A percentile compares a stretch with the other conserved stretches of the same genome.
Evolutionary conservation across 805 yeast species (phyloP).

Genomic region (Cyberlindnera mississippiensis): DNA sequence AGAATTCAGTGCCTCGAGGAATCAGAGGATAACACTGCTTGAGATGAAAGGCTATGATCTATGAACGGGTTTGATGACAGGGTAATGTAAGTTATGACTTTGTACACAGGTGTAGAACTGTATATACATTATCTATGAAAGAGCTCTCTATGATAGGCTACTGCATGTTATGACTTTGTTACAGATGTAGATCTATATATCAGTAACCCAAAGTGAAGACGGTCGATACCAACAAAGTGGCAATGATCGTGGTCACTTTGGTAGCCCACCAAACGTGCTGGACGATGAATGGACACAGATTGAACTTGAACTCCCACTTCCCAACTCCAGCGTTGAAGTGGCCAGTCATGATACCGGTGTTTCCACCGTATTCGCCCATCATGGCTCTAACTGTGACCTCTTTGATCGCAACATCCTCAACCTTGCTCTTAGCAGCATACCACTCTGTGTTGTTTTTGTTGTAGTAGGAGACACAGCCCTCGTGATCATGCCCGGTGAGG

Average conservation of each 20-base stretch:
- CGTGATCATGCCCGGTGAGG: constrained; percentile 94
- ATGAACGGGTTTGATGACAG: too few relatives aligned
- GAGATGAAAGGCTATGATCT: constrained; percentile 8
- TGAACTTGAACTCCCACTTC: constrained; percentile 64
- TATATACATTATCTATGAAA: too few relatives aligned
- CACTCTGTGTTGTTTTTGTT: constrained; percentile 45
- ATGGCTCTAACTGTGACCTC: constrained; percentile 87
- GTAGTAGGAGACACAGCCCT: constrained; percentile 79
- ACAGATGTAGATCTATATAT: not conserved
- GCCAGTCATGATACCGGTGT: constrained; percentile 81
- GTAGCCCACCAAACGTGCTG: constrained; percentile 98
- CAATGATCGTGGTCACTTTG: constrained; percentile 45
- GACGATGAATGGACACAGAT: constrained; percentile 74
- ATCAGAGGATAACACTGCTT: constrained; percentile 19
- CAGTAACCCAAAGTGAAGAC: constrained; percentile 20
- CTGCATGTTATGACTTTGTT: too few relatives aligned
- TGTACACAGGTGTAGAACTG: too few relatives aligned
- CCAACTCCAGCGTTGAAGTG: constrained; percentile 41
- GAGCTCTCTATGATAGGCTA: too few relatives aligned
- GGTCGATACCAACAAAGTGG: constrained; percentile 36
- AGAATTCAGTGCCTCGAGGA: constrained; percentile 19
- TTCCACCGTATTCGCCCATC: constrained; percentile 96
- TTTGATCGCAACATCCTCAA: constrained; percentile 40
- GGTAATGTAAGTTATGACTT: too few relatives aligned
- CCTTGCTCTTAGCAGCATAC: constrained; percentile 49